Evolutionary conservation across 345 rosid species (phyloP), one percentile per base, ranked within the genome.

Genomic region (Aegle marmelos): DNA sequence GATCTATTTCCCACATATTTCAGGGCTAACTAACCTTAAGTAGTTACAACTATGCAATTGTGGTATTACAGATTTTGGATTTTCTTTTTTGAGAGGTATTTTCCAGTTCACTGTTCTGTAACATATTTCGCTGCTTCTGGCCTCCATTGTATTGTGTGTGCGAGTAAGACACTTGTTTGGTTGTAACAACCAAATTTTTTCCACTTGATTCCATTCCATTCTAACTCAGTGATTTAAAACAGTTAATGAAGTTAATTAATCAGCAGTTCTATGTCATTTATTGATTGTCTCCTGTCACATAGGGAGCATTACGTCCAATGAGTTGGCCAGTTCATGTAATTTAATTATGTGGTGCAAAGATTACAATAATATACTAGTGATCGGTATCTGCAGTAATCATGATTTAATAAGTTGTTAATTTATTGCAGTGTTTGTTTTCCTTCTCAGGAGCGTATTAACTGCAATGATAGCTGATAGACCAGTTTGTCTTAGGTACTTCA

Each of bases 41-140:
- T 86, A 79, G 27, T 78, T 90, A 45, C 89, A 90, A 76, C 66
- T 90, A 70, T 86, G 90, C 28, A 85, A 83, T 81, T 82, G 88
- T 72, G 83, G 82, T 74, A 82, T 89, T 70, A 86, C 91, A 63
- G 94, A 90, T 85, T 37, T 75, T 70, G 94, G 91, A 37, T 74
- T 89, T 53, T 82, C 88, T 69, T 70, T 84, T 83, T 78, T 91
- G 82, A 84, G 78, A 85, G 90, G 94, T 91, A 83, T 24, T 75
- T 75, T 30, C 37, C 69, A 16, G 8, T 54, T 63, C 68, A 2
- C 41, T 19, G 39, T 73, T n/a, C 25, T 59, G 6, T n/a, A 14
- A 36, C 22, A 37, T 22, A 9, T 33, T 36, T 22, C 13, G n/a
- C 54, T 58, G 74, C 68, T 50, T 68, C 56, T 53, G 61, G 25